Conservation (phyloP, 2,329 filamentous ascomycete species). For the Fusarium buharicum region DNA sequence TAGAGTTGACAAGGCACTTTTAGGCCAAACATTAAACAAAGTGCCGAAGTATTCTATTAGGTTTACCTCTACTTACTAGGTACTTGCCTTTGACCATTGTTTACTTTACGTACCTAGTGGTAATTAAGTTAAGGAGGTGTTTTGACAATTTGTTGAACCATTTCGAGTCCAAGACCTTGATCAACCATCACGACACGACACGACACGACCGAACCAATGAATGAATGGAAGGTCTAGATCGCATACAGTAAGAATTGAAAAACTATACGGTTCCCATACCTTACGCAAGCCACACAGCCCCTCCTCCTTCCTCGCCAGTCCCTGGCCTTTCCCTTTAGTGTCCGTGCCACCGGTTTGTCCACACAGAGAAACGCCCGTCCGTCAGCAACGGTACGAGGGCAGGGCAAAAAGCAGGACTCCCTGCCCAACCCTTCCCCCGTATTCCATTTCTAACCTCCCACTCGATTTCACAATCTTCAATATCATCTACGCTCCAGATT, state of each 20-base stretch:
- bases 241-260: conserved; percentile 10
- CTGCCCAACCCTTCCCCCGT: conserved; percentile 34
- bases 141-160: too few relatives aligned
- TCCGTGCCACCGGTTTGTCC: conserved; percentile 22
- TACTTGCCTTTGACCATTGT: too few relatives aligned
- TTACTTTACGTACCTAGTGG: too few relatives aligned
- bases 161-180: neutral
- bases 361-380: conserved; percentile 25
- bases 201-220: neutral
- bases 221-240: conserved; percentile 11
- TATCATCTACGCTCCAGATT: neutral
- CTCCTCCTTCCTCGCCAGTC: conserved; percentile 23
- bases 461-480: conserved; percentile 11
- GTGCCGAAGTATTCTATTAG: too few relatives aligned
- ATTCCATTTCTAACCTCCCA: conserved; percentile 21
- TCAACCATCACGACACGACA: neutral
- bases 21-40: too few relatives aligned
- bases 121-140: too few relatives aligned
- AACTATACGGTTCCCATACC: conserved; percentile 23
- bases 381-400: conserved; percentile 32
- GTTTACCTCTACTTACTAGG: too few relatives aligned
- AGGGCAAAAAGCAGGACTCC: conserved; percentile 36
- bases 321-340: conserved; percentile 11
- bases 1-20: too few relatives aligned
- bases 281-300: conserved; percentile 27